Percentiles rank a stretch among this genome's conserved stretches.
phyloP scores from a whole-genome alignment of 2,329 filamentous ascomycete species.

The Paracorniculantispora psalliotae region DNA sequence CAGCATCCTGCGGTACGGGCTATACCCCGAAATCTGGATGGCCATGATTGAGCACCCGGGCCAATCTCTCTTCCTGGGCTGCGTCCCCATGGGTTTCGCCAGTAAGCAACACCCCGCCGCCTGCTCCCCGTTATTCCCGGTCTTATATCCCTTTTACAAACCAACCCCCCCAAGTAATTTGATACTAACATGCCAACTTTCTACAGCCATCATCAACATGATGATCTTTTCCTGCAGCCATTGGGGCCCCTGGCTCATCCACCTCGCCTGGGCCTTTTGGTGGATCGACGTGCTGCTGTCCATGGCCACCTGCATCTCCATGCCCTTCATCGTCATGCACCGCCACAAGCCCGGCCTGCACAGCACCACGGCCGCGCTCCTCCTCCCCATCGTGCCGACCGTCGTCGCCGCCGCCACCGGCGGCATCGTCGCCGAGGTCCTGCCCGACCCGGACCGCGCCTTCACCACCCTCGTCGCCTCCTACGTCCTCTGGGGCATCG shows the following conservation, averaged over 20 bases:
- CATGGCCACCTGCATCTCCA: slow-evolving; percentile 47
- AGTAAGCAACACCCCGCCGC: slow-evolving; percentile 30
- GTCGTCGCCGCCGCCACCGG: slow-evolving; percentile 63
- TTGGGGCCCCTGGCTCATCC: slow-evolving; percentile 56
- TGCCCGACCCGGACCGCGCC: slow-evolving; percentile 50
- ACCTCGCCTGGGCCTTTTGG: slow-evolving; percentile 54
- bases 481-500: slow-evolving; percentile 66
- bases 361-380: slow-evolving; percentile 59
- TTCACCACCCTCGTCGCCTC: slow-evolving; percentile 58
- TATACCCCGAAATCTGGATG: slow-evolving; percentile 62
- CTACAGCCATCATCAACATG: slow-evolving; percentile 56
- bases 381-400: slow-evolving; percentile 62
- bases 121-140: neutral
- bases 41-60: slow-evolving; percentile 63
- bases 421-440: slow-evolving; percentile 55
- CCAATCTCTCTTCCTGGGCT: slow-evolving; percentile 64
- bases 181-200: too few relatives aligned
- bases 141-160: neutral
- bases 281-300: slow-evolving; percentile 52
- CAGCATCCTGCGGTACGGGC: slow-evolving; percentile 54
- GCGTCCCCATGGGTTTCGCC: slow-evolving; percentile 63
- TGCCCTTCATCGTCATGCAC: slow-evolving; percentile 52
- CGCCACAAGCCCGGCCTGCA: slow-evolving; percentile 42
- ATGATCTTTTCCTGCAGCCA: slow-evolving; percentile 55
- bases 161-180: too few relatives aligned